Conservation (phyloP, 208 protist species). For the Vickermania spadyakhi region DNA sequence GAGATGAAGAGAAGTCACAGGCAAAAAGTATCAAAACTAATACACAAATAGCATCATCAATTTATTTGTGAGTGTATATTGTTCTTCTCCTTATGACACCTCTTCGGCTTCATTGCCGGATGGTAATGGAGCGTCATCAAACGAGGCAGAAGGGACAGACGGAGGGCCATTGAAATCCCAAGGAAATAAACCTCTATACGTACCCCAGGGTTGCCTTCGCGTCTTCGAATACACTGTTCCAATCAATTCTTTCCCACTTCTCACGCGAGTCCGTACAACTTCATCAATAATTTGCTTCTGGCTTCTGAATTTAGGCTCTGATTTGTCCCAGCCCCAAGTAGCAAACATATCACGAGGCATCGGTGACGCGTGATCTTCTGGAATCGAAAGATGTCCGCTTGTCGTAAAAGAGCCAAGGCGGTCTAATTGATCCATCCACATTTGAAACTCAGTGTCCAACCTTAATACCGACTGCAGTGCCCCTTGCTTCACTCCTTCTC, state of each 20-base stretch:
- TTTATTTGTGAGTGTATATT: background rate
- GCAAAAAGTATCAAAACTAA: background rate
- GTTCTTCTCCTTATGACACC: conserved; percentile 5
- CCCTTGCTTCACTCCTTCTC: conserved; percentile 42
- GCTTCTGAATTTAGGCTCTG: conserved; percentile 78
- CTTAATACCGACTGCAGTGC: conserved; percentile 67
- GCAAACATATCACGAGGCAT: conserved; percentile 87
- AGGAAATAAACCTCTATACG: conserved; percentile 74
- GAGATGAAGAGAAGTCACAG: background rate
- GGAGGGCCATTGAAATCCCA: conserved; percentile 65
- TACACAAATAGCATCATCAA: conserved; percentile 4
- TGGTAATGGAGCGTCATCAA: conserved; percentile 45
- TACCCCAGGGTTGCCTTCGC: conserved; percentile 73
- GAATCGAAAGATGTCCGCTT: conserved; percentile 62
- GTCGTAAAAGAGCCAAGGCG: conserved; percentile 81
- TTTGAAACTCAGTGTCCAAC: conserved; percentile 82
- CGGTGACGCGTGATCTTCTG: conserved; percentile 71
- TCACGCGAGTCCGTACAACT: conserved; percentile 53
- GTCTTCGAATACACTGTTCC: conserved; percentile 74
- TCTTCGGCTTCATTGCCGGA: conserved; percentile 1
- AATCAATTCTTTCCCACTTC: conserved; percentile 50
- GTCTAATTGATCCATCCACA: conserved; percentile 89
- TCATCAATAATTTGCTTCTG: conserved; percentile 44
- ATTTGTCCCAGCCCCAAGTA: conserved; percentile 80
- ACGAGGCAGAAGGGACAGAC: conserved; percentile 27